phyloP scores from a whole-genome alignment of 1,284 basidiomycete genomes.

The Xanthoconium separans region DNA sequence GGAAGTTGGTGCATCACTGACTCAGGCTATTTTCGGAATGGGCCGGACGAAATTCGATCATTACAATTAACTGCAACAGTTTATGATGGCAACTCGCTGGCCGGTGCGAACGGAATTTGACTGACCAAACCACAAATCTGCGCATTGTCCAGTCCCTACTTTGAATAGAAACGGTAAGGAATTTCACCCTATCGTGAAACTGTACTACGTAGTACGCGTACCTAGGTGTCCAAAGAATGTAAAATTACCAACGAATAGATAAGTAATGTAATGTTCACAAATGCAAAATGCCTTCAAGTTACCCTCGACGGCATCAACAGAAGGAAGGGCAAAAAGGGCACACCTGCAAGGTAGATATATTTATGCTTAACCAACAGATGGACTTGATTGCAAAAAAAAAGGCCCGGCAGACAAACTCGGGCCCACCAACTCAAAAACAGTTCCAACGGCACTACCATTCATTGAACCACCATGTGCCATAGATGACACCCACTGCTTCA shows the following conservation, averaged over 20 bases:
- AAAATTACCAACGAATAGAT: neutral
- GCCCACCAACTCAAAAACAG: neutral
- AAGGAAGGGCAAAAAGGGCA: neutral
- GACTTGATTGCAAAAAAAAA: neutral
- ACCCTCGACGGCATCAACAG: slow-evolving; percentile 3
- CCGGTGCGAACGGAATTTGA: too few species aligned
- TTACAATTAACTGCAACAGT: too few species aligned
- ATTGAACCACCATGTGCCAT: slow-evolving; percentile 55
- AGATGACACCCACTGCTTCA: slow-evolving; percentile 50
- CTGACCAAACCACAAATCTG: too few species aligned
- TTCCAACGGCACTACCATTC: slow-evolving; percentile 10
- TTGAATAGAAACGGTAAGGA: too few species aligned
- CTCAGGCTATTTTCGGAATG: too few species aligned
- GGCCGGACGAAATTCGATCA: too few species aligned
- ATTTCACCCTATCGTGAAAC: neutral
- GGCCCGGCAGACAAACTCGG: neutral
- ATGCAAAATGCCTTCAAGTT: neutral
- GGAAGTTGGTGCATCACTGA: too few species aligned
- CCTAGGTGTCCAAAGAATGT: neutral
- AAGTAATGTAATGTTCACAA: neutral
- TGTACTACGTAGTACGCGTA: neutral
- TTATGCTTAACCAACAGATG: neutral
- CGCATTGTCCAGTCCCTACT: too few species aligned
- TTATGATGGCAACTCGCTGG: too few species aligned
- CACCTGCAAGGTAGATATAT: neutral